Percentiles rank a stretch among this genome's conserved stretches.
Conservation (phyloP, 169 alveolate species). For the Cryptosporidium ubiquitum region DNA sequence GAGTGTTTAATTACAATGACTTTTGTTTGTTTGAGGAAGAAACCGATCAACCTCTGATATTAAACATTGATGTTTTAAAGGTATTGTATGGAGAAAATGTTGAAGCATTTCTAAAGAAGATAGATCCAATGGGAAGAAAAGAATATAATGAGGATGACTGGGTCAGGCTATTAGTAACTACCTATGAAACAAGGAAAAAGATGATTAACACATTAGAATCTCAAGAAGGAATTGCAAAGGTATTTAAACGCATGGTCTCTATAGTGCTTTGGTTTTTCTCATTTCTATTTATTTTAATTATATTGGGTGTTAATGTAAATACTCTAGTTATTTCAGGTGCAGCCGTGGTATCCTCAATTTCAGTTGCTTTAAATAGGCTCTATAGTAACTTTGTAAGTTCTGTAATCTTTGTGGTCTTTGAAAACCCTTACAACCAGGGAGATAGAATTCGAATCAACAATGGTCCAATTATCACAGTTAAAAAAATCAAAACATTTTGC, state of each 20-base stretch:
- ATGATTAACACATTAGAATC: constrained; percentile 70
- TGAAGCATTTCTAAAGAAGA: constrained; percentile 28
- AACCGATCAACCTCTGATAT: constrained; percentile 15
- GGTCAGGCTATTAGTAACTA: constrained; percentile 66
- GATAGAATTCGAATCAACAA: constrained; percentile 85
- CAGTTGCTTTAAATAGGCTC: constrained; percentile 86
- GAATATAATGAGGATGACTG: constrained; percentile 63
- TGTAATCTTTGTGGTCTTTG: constrained; percentile 87
- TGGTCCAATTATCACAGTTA: constrained; percentile 85
- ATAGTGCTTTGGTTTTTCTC: constrained; percentile 82
- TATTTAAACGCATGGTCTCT: constrained; percentile 83
- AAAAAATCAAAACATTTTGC: constrained; percentile 85
- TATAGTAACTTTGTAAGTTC: constrained; percentile 88
- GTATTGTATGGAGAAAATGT: constrained; percentile 59
- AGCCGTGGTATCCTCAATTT: constrained; percentile 86
- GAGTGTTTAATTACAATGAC: constrained; percentile 30
- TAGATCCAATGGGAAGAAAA: constrained; percentile 67
- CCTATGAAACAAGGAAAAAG: constrained; percentile 63
- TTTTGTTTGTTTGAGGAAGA: constrained; percentile 53
- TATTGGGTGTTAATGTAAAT: constrained; percentile 86
- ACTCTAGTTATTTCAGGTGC: constrained; percentile 89
- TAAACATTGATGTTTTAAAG: constrained; percentile 37
- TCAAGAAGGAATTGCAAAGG: constrained; percentile 86
- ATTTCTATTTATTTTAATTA: constrained; percentile 80
- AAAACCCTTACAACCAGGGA: constrained; percentile 88